Conservation (phyloP, 140 eudicot species). For the Anethum foeniculum region DNA sequence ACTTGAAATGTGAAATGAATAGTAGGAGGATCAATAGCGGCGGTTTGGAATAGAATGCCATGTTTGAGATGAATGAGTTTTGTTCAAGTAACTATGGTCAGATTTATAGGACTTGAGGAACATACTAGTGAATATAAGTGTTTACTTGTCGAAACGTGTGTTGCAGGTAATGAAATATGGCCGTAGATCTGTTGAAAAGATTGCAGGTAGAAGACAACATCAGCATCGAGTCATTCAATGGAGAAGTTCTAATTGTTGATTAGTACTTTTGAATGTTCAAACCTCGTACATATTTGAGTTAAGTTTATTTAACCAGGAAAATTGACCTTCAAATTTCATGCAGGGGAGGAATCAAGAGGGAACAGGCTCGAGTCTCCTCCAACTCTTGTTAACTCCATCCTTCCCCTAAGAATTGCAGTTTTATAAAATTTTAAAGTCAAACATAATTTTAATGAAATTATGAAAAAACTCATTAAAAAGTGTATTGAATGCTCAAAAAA, state of each 20-base stretch:
- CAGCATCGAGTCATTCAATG: not conserved
- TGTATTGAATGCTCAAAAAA: too few relatives aligned
- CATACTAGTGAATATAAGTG: not conserved
- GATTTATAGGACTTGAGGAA: slow-evolving; percentile 19
- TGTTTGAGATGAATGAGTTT: slow-evolving; percentile 10
- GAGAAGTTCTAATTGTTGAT: slow-evolving; percentile 4
- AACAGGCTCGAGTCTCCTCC: too few relatives aligned
- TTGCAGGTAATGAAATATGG: slow-evolving; percentile 2
- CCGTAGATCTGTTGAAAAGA: not conserved
- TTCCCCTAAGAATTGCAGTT: too few relatives aligned
- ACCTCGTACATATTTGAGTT: not conserved
- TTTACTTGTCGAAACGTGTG: slow-evolving; percentile 5
- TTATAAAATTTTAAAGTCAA: too few relatives aligned
- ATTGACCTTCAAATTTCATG: too few relatives aligned
- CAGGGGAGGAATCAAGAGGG: too few relatives aligned
- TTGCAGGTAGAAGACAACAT: not conserved
- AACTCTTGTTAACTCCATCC: too few relatives aligned
- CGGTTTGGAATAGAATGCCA: slow-evolving; percentile 22
- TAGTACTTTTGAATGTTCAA: slow-evolving; percentile 12
- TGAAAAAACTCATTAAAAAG: too few relatives aligned
- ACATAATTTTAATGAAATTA: too few relatives aligned
- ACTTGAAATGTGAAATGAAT: slow-evolving; percentile 9
- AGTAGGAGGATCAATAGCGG: slow-evolving; percentile 26
- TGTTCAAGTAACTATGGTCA: not conserved
- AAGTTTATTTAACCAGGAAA: not conserved